Evolutionary conservation across 208 protist genomes (phyloP), one percentile per base, ranked within the genome.

Genomic region (Trypanosoma theileri): DNA sequence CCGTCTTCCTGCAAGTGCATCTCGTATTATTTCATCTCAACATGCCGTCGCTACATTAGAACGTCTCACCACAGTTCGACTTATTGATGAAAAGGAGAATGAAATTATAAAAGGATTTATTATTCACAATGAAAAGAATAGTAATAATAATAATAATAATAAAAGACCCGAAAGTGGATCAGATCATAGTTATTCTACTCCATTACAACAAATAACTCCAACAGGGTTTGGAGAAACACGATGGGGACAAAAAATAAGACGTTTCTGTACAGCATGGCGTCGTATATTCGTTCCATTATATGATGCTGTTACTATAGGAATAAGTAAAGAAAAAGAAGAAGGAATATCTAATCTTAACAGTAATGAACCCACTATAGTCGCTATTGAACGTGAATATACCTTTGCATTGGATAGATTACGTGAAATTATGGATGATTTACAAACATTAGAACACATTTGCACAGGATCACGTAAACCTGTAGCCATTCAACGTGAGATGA

Each of bases 1-100:
- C 4, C 96, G 96, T 21, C 81, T 99, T 35, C 96, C 97, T 11
- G 72, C 69, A 19, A 91, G 97, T 64, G 96, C 96, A 9, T 77
- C 87, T 10, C 84, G 98, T 66, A 83, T 96, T 66, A 71, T 96
- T 13, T 84, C 73, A 35, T 71, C 84, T 0, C 81, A 81, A 26
- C 68, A 81, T 51, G 88, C 91, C 42, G 68, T 81, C 16, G 45
- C 62, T 1, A 86, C 85, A 45, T 52, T 98, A 1, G 80, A 93
- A 74, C 81, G 90, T 0, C 73, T 96, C 14, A 72, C 83, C 12
- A 53, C 79, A 4, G 77, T 95, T n/a, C 85, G 74, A 0, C 64
- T 95, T 26, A 75, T 82, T 40, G 86, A 91, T 14, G 90, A 92
- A 50, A 28, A 41, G 14, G 62, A 66, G 2, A 62, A 11, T 50